Percentiles rank a stretch among this genome's conserved stretches.
phyloP scores from a whole-genome alignment of 2,329 filamentous ascomycete species.

The Colletotrichum tamarilloi region DNA sequence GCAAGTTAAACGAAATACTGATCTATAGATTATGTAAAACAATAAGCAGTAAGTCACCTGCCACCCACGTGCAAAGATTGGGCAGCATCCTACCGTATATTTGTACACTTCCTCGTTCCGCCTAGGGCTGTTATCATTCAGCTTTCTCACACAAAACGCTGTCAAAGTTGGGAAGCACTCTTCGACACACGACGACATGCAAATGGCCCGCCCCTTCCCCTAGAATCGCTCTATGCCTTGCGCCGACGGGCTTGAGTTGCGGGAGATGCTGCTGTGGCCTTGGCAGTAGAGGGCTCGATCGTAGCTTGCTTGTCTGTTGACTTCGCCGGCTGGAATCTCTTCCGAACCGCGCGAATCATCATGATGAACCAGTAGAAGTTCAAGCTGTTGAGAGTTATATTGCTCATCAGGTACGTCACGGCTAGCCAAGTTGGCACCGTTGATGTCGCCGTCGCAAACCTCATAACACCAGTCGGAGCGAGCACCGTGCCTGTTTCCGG shows the following conservation, averaged over 20 bases:
- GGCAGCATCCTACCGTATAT: neutral
- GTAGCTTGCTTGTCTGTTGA: neutral
- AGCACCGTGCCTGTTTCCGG: conserved; percentile 38
- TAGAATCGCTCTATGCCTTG: conserved; percentile 41
- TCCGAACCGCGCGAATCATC: conserved; percentile 84
- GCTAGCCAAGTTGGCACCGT: conserved; percentile 78
- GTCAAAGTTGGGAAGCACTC: neutral
- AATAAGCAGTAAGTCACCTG: neutral
- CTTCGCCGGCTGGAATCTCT: conserved; percentile 67
- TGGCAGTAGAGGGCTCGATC: conserved; percentile 42
- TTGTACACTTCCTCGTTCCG: neutral
- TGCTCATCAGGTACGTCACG: conserved; percentile 74
- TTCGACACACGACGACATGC: neutral
- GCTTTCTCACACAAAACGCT: neutral
- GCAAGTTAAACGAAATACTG: neutral
- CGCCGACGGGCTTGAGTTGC: conserved; percentile 40
- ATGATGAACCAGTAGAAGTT: conserved; percentile 90
- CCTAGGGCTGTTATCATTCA: neutral
- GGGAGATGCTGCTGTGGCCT: conserved; percentile 43
- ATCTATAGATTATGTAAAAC: neutral
- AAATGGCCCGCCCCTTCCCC: neutral
- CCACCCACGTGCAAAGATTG: neutral
- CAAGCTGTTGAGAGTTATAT: conserved; percentile 77
- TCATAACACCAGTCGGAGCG: conserved; percentile 55
- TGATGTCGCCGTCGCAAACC: conserved; percentile 60